Evolutionary conservation across 495 filamentous ascomycete species (phyloP), one percentile per base, ranked within the genome.

Genomic region (Friedmanniomyces endolithicus): DNA sequence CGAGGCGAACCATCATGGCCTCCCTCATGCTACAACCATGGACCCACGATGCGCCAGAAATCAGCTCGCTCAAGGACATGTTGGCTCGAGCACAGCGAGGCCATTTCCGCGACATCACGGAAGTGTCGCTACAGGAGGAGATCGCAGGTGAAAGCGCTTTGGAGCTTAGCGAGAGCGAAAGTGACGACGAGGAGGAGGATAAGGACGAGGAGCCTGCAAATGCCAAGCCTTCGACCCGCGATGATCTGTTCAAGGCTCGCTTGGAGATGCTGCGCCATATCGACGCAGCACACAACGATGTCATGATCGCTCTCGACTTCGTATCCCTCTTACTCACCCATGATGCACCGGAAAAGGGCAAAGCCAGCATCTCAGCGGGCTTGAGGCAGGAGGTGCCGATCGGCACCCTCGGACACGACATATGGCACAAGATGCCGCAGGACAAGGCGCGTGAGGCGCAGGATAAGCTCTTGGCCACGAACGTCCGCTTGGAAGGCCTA

Each of bases 251-350:
- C 34, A 56, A 52, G 27, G 53, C 58, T 8, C 50, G 51, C 24
- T 4, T 25, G 19, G 63, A 65, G 40, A 61, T 65, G 61, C 39
- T 61, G 25, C 27, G 41, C 16, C 46, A 56, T 27, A 34, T 58
- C 6, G 47, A 23, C 17, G 51, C 49, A 61, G 87, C 87, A 6
- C 75, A 81, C 35, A 78, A 82, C 64, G 77, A 84, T 60, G 77
- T 84, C 39, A 65, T 80, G 64, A 71, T 82, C 24, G 78, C 80
- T 2, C 78, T 95, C 48, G 88, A 97, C 64, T 86, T 88, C 59
- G 68, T 95, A 37, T 95, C 92, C 12, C 78, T 95, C 11, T 70
- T 95, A 1, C 72, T 94, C 1, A 87, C 89, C 9, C 87, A 87
- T 64, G 76, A 92, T 59, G 72, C 74, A 1, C 83, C 86, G 3